Percentiles rank a stretch among this genome's conserved stretches.
Conservation (phyloP, 1,139 yeast species). For the Candida mesenterica region DNA sequence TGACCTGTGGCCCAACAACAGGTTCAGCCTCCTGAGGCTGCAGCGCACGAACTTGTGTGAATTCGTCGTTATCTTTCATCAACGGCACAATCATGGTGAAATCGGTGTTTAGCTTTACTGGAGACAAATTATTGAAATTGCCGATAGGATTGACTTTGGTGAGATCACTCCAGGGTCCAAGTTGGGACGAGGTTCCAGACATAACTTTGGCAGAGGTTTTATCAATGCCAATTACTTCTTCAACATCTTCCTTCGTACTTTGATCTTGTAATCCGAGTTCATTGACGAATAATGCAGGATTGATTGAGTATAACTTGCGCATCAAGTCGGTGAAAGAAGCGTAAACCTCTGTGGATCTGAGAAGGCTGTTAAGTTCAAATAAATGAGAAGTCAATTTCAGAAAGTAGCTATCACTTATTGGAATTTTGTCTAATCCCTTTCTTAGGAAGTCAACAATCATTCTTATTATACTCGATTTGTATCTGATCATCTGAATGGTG, state of each 20-base stretch:
- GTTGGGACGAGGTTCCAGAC: constrained; percentile 10
- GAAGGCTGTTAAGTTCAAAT: constrained; percentile 33
- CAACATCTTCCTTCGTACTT: constrained; percentile 33
- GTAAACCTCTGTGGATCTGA: constrained; percentile 33
- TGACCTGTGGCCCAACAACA: no score
- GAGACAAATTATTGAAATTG: constrained; percentile 22
- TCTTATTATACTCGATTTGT: constrained; percentile 28
- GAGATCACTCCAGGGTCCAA: constrained; percentile 28
- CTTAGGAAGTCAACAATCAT: constrained; percentile 30
- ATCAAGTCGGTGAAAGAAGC: constrained; percentile 25
- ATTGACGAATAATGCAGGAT: constrained; percentile 26
- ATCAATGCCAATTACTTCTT: constrained; percentile 33
- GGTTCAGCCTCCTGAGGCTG: no score
- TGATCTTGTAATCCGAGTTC: constrained; percentile 27
- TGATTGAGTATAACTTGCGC: constrained; percentile 30
- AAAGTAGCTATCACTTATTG: constrained; percentile 35
- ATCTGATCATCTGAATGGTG: constrained; percentile 37
- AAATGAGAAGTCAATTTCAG: constrained; percentile 27
- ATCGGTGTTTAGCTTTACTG: constrained; percentile 33
- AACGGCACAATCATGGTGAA: constrained; percentile 40
- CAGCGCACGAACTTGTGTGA: constrained; percentile 9
- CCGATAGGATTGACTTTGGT: constrained; percentile 26
- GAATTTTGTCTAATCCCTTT: constrained; percentile 28
- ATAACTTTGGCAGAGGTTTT: constrained; percentile 18
- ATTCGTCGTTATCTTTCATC: constrained; percentile 17